Conservation (phyloP, 768 basidiomycete species). For the Lentinula boryana region DNA sequence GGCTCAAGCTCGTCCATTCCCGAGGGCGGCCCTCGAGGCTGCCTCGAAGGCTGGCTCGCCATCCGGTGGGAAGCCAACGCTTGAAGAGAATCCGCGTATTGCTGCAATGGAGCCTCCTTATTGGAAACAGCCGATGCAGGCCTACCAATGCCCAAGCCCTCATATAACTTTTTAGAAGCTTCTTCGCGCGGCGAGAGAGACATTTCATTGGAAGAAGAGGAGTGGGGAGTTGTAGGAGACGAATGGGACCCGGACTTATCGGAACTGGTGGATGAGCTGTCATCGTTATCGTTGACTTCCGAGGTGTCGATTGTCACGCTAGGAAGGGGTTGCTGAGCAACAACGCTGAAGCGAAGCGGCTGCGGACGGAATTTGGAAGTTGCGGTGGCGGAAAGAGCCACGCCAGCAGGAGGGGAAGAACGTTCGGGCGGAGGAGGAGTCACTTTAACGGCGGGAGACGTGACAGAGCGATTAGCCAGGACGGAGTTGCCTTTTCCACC, state of each 20-base stretch:
- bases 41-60: constrained; percentile 70
- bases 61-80: constrained; percentile 45
- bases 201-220: constrained; percentile 53
- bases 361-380: constrained; percentile 50
- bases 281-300: constrained; percentile 48
- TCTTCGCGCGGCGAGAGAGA: constrained; percentile 84
- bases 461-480: constrained; percentile 55
- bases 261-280: constrained; percentile 57
- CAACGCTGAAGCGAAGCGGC: constrained; percentile 56
- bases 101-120: constrained; percentile 30
- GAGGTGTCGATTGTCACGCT: constrained; percentile 50
- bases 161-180: constrained; percentile 80
- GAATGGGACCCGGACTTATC: constrained; percentile 36
- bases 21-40: constrained; percentile 84
- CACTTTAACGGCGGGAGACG: constrained; percentile 65
- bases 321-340: constrained; percentile 47
- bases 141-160: constrained; percentile 82
- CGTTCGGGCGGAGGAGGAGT: constrained; percentile 67
- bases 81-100: constrained; percentile 16
- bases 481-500: constrained; percentile 59
- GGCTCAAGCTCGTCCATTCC: constrained; percentile 82
- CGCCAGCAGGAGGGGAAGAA: constrained; percentile 42
- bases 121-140: constrained; percentile 39
- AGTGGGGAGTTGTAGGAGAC: constrained; percentile 75
- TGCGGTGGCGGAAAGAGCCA: constrained; percentile 15